Evolutionary conservation across 441 rosid genomes (phyloP).

Genomic region (Mallotus japonicus): DNA sequence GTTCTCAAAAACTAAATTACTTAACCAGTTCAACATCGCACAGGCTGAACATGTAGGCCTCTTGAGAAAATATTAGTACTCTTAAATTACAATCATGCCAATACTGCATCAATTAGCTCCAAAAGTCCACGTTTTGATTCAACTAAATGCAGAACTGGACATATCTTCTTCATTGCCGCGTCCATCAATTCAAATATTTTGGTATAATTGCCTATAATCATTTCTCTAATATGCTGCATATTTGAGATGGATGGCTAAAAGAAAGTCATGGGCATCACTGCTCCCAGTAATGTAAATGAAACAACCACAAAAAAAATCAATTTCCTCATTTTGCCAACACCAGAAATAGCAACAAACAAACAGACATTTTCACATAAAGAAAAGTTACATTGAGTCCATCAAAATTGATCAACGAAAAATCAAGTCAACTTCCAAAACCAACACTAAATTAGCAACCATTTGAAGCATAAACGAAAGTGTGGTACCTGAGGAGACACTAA

Average conservation of each 20-base stretch:
- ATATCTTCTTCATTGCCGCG: too few relatives aligned
- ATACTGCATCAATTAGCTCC: too few relatives aligned
- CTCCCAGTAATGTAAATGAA: too few relatives aligned
- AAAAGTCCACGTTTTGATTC: too few relatives aligned
- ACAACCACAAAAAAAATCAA: background rate
- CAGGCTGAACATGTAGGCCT: background rate
- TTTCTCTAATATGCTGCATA: too few relatives aligned
- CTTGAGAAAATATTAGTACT: background rate
- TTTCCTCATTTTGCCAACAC: background rate
- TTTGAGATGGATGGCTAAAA: too few relatives aligned
- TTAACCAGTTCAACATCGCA: background rate
- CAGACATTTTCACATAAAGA: background rate
- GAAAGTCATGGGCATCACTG: too few relatives aligned
- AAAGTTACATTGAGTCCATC: background rate
- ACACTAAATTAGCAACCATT: background rate
- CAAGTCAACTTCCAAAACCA: background rate
- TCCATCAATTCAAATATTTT: too few relatives aligned
- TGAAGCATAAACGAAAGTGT: background rate
- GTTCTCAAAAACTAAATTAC: background rate
- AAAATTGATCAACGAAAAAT: background rate
- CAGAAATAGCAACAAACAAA: background rate
- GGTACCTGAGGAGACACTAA: slow-evolving; percentile 92
- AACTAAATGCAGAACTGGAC: too few relatives aligned
- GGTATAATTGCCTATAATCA: too few relatives aligned
- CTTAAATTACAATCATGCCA: too few relatives aligned